Percentiles rank a stretch among this genome's conserved stretches.
These are phyloP conservation scores for Candida pseudoviswanathii DNA, from an alignment of 1,139 yeast genomes.

Conservation along the genomic window DNA sequence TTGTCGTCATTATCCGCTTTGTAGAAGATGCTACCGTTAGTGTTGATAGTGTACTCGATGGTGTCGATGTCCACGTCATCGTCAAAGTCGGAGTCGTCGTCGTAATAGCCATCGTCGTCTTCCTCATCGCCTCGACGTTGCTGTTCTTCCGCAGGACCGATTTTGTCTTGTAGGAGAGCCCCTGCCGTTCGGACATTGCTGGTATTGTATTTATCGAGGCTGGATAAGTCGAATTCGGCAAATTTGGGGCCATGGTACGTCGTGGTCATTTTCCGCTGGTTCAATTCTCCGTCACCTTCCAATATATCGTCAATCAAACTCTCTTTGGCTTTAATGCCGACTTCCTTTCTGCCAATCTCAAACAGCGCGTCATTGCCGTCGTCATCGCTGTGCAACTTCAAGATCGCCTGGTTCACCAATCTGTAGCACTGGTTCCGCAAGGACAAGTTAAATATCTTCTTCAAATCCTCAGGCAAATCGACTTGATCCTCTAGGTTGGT, in stretches of 20 bases:
- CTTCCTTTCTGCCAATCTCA: slow-evolving; percentile 15
- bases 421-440: slow-evolving; percentile 60
- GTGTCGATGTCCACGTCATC: slow-evolving; percentile 11
- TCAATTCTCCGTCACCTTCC: slow-evolving; percentile 6
- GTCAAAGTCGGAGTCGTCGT: slow-evolving; percentile 11
- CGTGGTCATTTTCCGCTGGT: slow-evolving; percentile 8
- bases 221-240: slow-evolving; percentile 20
- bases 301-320: slow-evolving; percentile 1
- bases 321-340: not conserved
- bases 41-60: slow-evolving; percentile 13
- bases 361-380: slow-evolving; percentile 15
- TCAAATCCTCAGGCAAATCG: slow-evolving; percentile 55
- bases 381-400: slow-evolving; percentile 25
- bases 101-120: slow-evolving; percentile 13
- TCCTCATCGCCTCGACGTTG: slow-evolving; percentile 3
- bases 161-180: too few relatives aligned
- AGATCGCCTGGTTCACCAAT: slow-evolving; percentile 55
- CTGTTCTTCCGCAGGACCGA: not conserved
- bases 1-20: not conserved
- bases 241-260: slow-evolving; percentile 22
- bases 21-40: slow-evolving; percentile 4
- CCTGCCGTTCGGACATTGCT: not conserved
- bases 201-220: slow-evolving; percentile 12
- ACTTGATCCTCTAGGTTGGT: slow-evolving; percentile 37
- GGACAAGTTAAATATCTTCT: slow-evolving; percentile 52